Base-by-base conservation (phyloP, 2,329 filamentous ascomycete genomes). In the Fusarium guadeloupense region DNA sequence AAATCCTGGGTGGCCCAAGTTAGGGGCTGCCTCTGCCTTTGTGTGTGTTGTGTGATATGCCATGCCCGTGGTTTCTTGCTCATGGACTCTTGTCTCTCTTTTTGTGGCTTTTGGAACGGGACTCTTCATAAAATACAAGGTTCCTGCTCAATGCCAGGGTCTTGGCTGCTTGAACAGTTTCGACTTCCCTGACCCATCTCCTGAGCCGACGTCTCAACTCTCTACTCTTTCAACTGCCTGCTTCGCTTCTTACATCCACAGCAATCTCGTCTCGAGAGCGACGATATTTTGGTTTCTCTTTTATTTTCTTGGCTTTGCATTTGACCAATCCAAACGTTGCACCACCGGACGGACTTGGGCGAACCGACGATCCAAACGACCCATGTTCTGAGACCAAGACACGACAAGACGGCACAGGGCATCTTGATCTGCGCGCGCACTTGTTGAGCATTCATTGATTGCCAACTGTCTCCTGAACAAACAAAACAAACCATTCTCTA, bases 321-420 rank as follows among this genome's bases (percentile, higher is more conserved):
- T 49, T 45, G 54, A 41, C 54, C 51, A 57, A 49, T 34, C 43
- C 9, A 30, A 54, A 30, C 58, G 57, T 49, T 38, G 31, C 59
- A 62, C 52, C 47, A 33, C 38, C 39, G 52, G 28, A 31, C 50
- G 23, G 55, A 61, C 51, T 34, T 49, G 54, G 39, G 53, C 60
- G 59, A 63, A 63, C 41, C 59, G 60, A 56, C 41, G 41, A 64
- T 60, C 55, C 26, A 52, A 53, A 47, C 54, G 42, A 46, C 48
- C 56, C 55, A 64, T 64, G 50, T 17, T 49, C 42, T 40, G 34
- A 63, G 57, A 62, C 59, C 28, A 30, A 63, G 57, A 62, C 59
- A 23, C 13, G 25, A 26, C 25, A 9, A 26, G 25, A 26, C n/a
- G n/a, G n/a, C n/a, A n/a, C n/a, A 50, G 14, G 16, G 30, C 54